A percentile compares a stretch with the other conserved stretches of the same genome.
These are phyloP conservation scores for Hericium erinaceus DNA, from an alignment of 768 basidiomycete species.

Conservation along the genomic window DNA sequence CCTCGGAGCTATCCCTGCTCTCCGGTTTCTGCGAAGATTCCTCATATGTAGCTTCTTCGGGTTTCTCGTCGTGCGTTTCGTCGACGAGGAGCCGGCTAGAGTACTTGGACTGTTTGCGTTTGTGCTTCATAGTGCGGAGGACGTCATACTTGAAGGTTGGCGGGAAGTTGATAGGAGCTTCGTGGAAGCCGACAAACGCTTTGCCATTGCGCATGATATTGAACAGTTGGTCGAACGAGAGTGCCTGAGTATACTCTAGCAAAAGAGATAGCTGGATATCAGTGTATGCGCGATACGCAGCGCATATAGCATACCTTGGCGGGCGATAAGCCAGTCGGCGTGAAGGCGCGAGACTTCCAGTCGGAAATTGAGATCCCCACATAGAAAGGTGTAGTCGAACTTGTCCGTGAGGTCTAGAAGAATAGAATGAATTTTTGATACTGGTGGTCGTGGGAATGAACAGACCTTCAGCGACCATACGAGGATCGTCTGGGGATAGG, in stretches of 20 bases:
- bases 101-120: conserved; percentile 31
- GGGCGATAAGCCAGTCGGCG: conserved; percentile 88
- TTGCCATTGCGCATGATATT: conserved; percentile 61
- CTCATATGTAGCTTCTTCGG: conserved; percentile 25
- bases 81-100: neutral
- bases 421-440: conserved; percentile 1
- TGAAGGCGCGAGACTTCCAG: conserved; percentile 83
- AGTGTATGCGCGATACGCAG: neutral
- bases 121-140: conserved; percentile 43
- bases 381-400: conserved; percentile 85
- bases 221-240: conserved; percentile 84
- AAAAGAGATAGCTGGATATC: neutral
- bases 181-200: conserved; percentile 70
- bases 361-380: conserved; percentile 89
- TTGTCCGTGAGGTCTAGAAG: conserved; percentile 69
- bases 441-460: conserved; percentile 2
- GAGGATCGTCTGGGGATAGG: conserved; percentile 51
- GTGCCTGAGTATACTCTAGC: conserved; percentile 73
- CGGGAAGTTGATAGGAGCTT: conserved; percentile 75
- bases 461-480: conserved; percentile 62
- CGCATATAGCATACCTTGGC: conserved; percentile 45
- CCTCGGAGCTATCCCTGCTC: conserved; percentile 21
- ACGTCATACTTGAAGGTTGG: conserved; percentile 96
- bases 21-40: conserved; percentile 19
- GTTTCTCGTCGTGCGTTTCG: neutral